These are phyloP conservation scores for Leccinellum rugosiceps DNA, from an alignment of 768 basidiomycete species.

Conservation along the genomic window DNA sequence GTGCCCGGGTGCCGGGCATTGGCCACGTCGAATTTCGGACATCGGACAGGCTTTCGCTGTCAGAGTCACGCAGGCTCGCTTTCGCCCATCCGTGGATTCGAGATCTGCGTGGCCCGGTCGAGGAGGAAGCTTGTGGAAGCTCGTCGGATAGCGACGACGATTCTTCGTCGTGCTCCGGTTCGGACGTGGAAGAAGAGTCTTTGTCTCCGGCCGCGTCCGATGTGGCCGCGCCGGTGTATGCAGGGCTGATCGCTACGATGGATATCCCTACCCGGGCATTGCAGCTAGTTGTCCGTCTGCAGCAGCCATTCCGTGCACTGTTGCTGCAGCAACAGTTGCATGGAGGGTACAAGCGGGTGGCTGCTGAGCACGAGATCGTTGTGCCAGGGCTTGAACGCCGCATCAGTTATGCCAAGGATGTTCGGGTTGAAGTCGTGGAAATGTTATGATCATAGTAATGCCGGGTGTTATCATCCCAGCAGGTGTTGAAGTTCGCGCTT, in stretches of 20 bases:
- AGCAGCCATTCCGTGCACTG: slow-evolving; percentile 5
- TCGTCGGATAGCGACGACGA: background rate
- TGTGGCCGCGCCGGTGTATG: background rate
- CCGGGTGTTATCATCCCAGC: too few species aligned
- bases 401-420: background rate
- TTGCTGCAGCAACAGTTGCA: background rate
- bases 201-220: background rate
- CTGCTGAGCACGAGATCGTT: background rate
- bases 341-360: background rate
- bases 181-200: too few species aligned
- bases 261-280: background rate
- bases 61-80: background rate
- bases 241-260: too few species aligned
- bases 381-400: background rate
- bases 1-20: background rate
- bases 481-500: too few species aligned
- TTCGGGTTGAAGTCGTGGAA: background rate
- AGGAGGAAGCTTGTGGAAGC: background rate
- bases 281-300: slow-evolving; percentile 5
- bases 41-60: background rate
- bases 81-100: slow-evolving; percentile 14
- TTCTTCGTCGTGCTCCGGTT: too few species aligned
- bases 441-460: background rate
- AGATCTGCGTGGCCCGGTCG: background rate
- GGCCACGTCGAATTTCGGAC: slow-evolving; percentile 4